Base-by-base conservation (phyloP, 2,329 filamentous ascomycete genomes). In the Plenodomus biglobosus region DNA sequence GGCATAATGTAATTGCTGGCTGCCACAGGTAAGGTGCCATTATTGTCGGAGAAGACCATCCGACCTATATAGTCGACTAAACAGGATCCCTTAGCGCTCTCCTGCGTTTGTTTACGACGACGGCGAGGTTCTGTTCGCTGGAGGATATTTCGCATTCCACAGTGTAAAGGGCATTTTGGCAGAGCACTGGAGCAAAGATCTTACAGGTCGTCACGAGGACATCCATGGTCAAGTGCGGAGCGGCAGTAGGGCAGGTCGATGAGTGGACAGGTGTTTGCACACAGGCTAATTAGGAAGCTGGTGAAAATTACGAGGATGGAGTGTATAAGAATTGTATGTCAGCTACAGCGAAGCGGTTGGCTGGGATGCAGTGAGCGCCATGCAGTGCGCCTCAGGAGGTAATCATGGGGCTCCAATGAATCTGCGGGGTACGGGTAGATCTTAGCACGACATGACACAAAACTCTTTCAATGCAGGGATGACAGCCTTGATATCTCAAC, bases 41-140 rank as follows among this genome's bases (percentile, higher is more conserved):
- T 65, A 48, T 44, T 45, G 39, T 39, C 30, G 46, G 53, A 50
- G 51, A 65, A 44, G 55, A 56, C 61, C 52, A 56, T 41, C 47
- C 62, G 63, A 40, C 52, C 61, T 68, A 68, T 67, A 67, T 68
- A 67, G 55, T 66, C 48, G 40, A 62, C 63, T 65, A 52, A 35
- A 47, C 40, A 57, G 44, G 37, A 42, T 42, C 38, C 27, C 27
- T 32, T 32, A 32, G 27, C 27, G 27, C 13, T 15, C 7, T 15
- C 27, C 8, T 32, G 6, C 27, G 27, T 32, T 32, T 32, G 22
- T 32, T 32, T 32, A 32, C 15, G 27, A 32, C 27, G 27, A 32
- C 11, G 27, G 27, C 27, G 6, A 32, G 7, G 27, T 3, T 32
- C 27, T 32, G 27, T 32, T 32, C 15, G 27, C 27, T 32, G 27